Conservation (phyloP, 2,329 filamentous ascomycete genomes). For the Diplodia corticola region DNA sequence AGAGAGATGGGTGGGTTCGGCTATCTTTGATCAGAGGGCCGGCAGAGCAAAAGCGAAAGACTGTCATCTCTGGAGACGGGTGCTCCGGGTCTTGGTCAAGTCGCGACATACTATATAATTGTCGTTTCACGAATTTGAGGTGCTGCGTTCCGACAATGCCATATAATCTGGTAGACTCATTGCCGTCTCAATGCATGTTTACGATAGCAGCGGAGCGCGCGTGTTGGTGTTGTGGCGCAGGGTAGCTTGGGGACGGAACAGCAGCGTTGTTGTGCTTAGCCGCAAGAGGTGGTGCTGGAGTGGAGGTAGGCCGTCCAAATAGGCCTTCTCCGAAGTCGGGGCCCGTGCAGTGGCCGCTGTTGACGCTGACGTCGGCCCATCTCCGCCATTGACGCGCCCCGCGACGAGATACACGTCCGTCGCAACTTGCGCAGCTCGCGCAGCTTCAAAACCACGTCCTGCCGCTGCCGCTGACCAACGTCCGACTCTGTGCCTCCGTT, state of each 20-base stretch:
- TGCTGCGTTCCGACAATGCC: not conserved
- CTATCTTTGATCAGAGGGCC: too few relatives aligned
- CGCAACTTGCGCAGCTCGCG: not conserved
- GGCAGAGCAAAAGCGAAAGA: not conserved
- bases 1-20: not conserved
- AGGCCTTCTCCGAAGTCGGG: constrained; percentile 3
- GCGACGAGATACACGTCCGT: not conserved
- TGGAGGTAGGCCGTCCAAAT: not conserved
- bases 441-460: constrained; percentile 1
- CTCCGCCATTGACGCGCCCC: constrained; percentile 22
- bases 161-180: not conserved
- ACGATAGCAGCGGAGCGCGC: not conserved
- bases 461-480: not conserved
- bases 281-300: not conserved
- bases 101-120: not conserved
- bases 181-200: not conserved
- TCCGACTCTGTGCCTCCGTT: not conserved
- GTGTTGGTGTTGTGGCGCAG: not conserved
- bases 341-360: constrained; percentile 14
- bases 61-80: not conserved
- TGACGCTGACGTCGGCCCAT: constrained; percentile 20
- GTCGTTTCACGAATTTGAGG: not conserved
- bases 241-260: not conserved
- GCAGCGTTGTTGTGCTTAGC: not conserved
- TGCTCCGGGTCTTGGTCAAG: not conserved